Evolutionary conservation across 768 basidiomycete genomes (phyloP), one percentile per base, ranked within the genome.

Genomic region (Hemileccinum rubropunctum): DNA sequence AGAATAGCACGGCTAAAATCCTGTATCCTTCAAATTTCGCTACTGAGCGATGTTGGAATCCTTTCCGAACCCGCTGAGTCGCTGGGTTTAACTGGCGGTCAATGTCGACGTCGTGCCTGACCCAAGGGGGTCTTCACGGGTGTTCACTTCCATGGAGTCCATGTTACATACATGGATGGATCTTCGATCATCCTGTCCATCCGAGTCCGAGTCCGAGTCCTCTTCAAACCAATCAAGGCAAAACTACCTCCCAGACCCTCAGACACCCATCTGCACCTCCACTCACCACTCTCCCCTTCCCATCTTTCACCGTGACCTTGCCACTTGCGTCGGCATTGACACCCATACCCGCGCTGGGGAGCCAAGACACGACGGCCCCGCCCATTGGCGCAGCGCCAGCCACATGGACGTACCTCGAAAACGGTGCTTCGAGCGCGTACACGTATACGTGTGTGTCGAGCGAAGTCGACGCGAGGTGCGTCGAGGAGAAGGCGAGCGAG

Each of bases 381-480:
- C 95, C 94, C 12, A 92, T 90, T 6, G 91, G 83, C 33, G 83
- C 83, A 1, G 90, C 92, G 53, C 93, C 93, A 75, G 84, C 86
- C 65, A 98, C 84, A 23, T 84, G 77, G 32, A 93, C 81, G 57
- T 88, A 89, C 67, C 78, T 83, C 20, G 56, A 58, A 66, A 81
- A 70, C 9, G 86, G 83, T 61, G 82, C 79, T 38, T 71, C 72
- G 27, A 91, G 82, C 55, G 85, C 84, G 83, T 90, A 98, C 21
- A 98, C 71, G 61, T 93, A 97, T 5, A 95, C 82, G 57, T 92
- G 82, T 27, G 94, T 95, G 65, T 98, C 95, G n/a, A 95, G 76
- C 17, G 92, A 91, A 11, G 87, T 93, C 4, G 92, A 93, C 11
- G 84, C 94, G 54, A 88, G 80, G 61, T 94, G 83, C 53, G 76